phyloP scores from a whole-genome alignment of 2,329 filamentous ascomycete genomes.

The Exophiala spinifera region DNA sequence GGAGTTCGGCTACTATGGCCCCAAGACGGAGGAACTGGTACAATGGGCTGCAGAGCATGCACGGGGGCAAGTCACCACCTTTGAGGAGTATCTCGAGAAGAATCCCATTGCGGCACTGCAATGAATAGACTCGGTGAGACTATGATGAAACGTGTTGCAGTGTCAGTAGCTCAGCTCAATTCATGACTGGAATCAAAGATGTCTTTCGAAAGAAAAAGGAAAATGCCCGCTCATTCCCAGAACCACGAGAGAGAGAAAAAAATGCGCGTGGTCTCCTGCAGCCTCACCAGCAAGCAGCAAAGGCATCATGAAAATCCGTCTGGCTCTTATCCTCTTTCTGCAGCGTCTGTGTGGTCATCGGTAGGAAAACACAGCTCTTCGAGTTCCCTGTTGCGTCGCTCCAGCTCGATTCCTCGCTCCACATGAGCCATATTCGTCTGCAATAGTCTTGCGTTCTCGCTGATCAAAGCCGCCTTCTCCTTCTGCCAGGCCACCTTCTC shows the following conservation, averaged over 20 bases:
- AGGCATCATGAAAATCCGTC: too few relatives aligned
- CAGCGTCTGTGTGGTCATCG: background rate
- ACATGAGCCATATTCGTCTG: background rate
- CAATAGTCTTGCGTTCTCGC: background rate
- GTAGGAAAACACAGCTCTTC: background rate
- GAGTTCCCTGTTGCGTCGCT: background rate
- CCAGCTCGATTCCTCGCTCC: background rate
- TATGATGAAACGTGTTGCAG: background rate
- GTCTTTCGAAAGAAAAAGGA: too few relatives aligned
- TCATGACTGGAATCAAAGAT: too few relatives aligned
- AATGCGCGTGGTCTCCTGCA: too few relatives aligned
- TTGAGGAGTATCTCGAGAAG: constrained; percentile 38
- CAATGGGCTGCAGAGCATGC: constrained; percentile 27
- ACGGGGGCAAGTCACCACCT: constrained; percentile 32
- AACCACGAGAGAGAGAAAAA: too few relatives aligned
- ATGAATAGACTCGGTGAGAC: background rate
- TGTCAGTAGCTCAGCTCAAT: too few relatives aligned
- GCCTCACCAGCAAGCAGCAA: too few relatives aligned
- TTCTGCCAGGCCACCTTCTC: background rate
- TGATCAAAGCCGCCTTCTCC: background rate
- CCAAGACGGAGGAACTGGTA: constrained; percentile 33
- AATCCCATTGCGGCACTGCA: constrained; percentile 10
- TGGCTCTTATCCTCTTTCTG: too few relatives aligned
- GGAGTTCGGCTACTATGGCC: constrained; percentile 40
- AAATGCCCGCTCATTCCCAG: too few relatives aligned